These are phyloP conservation scores for Coprinellus aureogranulatus DNA, from an alignment of 768 basidiomycete species.

Conservation along the genomic window DNA sequence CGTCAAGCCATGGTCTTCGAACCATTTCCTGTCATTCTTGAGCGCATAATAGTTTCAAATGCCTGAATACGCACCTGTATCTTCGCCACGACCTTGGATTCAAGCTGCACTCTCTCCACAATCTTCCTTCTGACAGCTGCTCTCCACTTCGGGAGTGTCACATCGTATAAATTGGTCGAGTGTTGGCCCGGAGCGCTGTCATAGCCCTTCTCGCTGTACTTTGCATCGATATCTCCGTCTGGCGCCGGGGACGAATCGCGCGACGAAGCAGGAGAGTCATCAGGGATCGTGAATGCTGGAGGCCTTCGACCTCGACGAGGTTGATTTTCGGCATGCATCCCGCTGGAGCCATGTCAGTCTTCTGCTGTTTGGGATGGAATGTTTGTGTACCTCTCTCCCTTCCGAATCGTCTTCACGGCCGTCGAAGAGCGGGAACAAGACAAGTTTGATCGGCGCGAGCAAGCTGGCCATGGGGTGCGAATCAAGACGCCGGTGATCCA, in stretches of 20 bases:
- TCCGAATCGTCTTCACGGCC: too few species aligned
- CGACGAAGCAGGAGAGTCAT: conserved; percentile 32
- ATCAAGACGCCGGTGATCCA: too few species aligned
- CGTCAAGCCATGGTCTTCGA: conserved; percentile 67
- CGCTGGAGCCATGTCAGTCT: neutral
- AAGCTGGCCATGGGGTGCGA: too few species aligned
- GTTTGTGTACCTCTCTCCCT: too few species aligned
- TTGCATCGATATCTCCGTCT: conserved; percentile 11
- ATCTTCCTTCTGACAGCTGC: conserved; percentile 55
- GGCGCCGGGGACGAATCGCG: conserved; percentile 31
- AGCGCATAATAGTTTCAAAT: neutral
- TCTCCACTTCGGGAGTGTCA: conserved; percentile 64
- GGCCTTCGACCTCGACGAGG: conserved; percentile 9
- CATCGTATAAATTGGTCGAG: conserved; percentile 60
- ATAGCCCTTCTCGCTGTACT: conserved; percentile 5
- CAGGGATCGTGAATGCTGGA: conserved; percentile 29
- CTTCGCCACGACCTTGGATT: conserved; percentile 58
- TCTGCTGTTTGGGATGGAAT: too few species aligned
- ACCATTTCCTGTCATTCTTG: conserved; percentile 41
- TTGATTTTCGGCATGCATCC: conserved; percentile 10
- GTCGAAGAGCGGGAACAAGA: too few species aligned
- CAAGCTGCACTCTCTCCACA: conserved; percentile 51
- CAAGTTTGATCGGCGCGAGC: too few species aligned
- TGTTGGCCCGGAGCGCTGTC: conserved; percentile 24
- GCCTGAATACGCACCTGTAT: conserved; percentile 55